Evolutionary conservation across 257 asterid species (phyloP).

Genomic region (Nicotiana tomentosiformis): DNA sequence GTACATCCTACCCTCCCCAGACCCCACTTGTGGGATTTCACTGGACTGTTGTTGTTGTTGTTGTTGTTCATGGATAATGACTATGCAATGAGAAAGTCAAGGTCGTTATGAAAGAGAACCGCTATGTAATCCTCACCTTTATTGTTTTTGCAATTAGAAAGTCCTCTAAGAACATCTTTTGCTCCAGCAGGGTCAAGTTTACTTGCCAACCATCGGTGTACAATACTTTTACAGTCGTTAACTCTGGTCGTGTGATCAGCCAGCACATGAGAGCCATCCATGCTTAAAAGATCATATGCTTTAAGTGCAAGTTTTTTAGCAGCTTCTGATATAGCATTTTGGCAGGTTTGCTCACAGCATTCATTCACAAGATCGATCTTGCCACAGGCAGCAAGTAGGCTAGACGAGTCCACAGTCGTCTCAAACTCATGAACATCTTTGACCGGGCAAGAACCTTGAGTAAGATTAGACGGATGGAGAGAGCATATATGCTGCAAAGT

Average conservation of each 20-base stretch:
- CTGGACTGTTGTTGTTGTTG: too few relatives aligned
- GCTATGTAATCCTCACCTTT: slow-evolving; percentile 49
- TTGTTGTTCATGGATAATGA: neutral
- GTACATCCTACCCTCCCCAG: too few relatives aligned
- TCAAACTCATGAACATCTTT: slow-evolving; percentile 68
- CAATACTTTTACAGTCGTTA: slow-evolving; percentile 73
- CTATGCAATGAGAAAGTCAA: neutral
- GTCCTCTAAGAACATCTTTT: slow-evolving; percentile 80
- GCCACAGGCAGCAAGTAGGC: slow-evolving; percentile 76
- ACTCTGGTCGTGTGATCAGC: slow-evolving; percentile 63
- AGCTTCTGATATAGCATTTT: slow-evolving; percentile 79
- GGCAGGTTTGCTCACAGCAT: slow-evolving; percentile 93
- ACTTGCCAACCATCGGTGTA: slow-evolving; percentile 86
- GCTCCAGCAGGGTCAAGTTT: slow-evolving; percentile 81
- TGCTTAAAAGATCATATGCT: slow-evolving; percentile 49
- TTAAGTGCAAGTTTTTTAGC: slow-evolving; percentile 71
- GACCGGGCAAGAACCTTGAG: slow-evolving; percentile 91
- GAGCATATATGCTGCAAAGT: slow-evolving; percentile 70
- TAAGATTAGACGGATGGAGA: slow-evolving; percentile 64
- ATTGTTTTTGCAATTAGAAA: slow-evolving; percentile 87
- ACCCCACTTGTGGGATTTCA: too few relatives aligned
- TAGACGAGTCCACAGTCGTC: slow-evolving; percentile 57
- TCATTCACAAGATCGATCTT: slow-evolving; percentile 79
- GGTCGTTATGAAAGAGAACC: neutral
- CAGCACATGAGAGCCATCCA: slow-evolving; percentile 45